These are phyloP conservation scores for Henningerozyma blattae DNA, from an alignment of 805 yeast species.

Conservation along the genomic window DNA sequence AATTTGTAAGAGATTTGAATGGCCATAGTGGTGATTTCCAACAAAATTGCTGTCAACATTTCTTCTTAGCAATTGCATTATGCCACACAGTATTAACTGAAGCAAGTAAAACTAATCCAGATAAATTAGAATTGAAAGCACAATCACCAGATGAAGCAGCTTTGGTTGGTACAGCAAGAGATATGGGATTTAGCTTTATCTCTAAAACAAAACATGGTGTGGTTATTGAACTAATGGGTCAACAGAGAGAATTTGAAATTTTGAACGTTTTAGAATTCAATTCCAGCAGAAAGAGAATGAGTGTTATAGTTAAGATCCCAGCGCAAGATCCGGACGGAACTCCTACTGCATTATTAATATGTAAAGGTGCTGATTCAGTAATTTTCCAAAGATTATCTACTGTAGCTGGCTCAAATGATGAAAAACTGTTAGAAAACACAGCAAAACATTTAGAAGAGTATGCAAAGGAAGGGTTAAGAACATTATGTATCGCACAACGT, in stretches of 20 bases:
- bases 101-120: slow-evolving; percentile 47
- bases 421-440: slow-evolving; percentile 42
- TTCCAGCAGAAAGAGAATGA: slow-evolving; percentile 80
- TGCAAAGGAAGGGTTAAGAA: slow-evolving; percentile 78
- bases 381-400: slow-evolving; percentile 54
- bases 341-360: slow-evolving; percentile 52
- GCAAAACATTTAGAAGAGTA: slow-evolving; percentile 65
- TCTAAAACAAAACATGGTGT: slow-evolving; percentile 59
- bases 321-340: slow-evolving; percentile 30
- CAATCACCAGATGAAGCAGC: slow-evolving; percentile 89
- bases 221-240: slow-evolving; percentile 58
- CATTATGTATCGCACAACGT: slow-evolving; percentile 67
- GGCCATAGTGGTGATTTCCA: slow-evolving; percentile 37
- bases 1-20: slow-evolving; percentile 46
- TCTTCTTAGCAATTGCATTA: slow-evolving; percentile 63
- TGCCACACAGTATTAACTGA: slow-evolving; percentile 75
- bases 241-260: slow-evolving; percentile 56
- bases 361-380: slow-evolving; percentile 82
- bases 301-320: slow-evolving; percentile 66
- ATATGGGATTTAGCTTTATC: slow-evolving; percentile 57
- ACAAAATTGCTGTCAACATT: slow-evolving; percentile 51
- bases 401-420: slow-evolving; percentile 27
- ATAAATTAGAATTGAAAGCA: slow-evolving; percentile 48
- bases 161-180: slow-evolving; percentile 70
- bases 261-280: slow-evolving; percentile 67